Base-by-base conservation (phyloP, 768 basidiomycete species). In the Pulveroboletus sp. region DNA sequence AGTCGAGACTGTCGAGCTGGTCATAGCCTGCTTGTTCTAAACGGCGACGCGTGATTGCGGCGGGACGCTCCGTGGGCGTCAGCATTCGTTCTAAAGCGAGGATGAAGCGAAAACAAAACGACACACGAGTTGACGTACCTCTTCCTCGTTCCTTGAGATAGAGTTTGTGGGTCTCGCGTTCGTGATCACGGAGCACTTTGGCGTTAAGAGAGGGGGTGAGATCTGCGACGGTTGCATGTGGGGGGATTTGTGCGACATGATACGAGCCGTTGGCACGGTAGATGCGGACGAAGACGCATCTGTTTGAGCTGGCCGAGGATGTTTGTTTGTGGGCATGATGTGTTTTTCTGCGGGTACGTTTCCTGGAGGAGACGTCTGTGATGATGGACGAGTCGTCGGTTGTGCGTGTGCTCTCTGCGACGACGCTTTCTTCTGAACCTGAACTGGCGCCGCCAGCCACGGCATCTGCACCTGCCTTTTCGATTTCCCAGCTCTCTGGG, bases 21-120 rank as follows among this genome's bases (percentile, higher is more conserved):
- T 86, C 83, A 58, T 93, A 97, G 0, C 95, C 94, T 4, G 93
- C 92, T 63, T 95, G 91, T 56, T 88, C 82, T 52, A 97, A 72
- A 32, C 92, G 78, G 34, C 89, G 77, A 49, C 85, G 79, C 19
- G 95, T 87, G 50, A 97, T 91, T 31, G 82, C 80, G 2, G 92
- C 85, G 0, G 95, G 95, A 39, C 80, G 74, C 67, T 99, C 97
- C 2, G 83, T 82, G 17, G 81, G 79, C 8, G 82, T 82, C 47
- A 99, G 72, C 33, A 93, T 75, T 12, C 95, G 86, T 61, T 98
- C 94, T 95, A 61, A 50, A 39, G 24, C 24, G 25, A 40, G 36
- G 9, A 34, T 44, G 32, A 50, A 43, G 27, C 4, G 39, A 2
- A 27, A 20, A 45, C 20, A 25, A 37, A 43, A 11, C 13, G 9